These are phyloP conservation scores for Astrephomene gubernaculifera DNA, from an alignment of 139 green algal species.

Conservation along the genomic window DNA sequence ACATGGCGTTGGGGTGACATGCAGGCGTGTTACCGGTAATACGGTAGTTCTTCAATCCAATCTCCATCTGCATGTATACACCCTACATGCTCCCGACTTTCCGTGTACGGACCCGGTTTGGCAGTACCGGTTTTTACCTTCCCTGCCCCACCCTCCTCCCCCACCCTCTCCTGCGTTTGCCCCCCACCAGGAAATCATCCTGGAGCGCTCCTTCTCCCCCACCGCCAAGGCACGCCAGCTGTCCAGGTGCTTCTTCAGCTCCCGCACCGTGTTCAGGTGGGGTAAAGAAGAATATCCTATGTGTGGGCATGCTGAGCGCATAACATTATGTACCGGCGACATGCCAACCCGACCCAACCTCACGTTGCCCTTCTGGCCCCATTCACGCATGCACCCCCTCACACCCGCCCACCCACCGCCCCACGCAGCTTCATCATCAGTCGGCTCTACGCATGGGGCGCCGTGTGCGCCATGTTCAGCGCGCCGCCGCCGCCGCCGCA, in stretches of 20 bases:
- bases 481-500: neutral
- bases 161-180: too few relatives aligned
- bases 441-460: slow-evolving; percentile 44
- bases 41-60: too few relatives aligned
- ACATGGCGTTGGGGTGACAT: too few relatives aligned
- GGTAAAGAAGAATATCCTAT: too few relatives aligned
- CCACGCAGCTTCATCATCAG: slow-evolving; percentile 26
- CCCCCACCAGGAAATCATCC: slow-evolving; percentile 14
- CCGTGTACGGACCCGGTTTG: too few relatives aligned
- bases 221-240: slow-evolving; percentile 27
- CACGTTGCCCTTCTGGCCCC: neutral
- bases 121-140: too few relatives aligned
- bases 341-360: neutral
- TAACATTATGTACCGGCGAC: too few relatives aligned
- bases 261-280: neutral
- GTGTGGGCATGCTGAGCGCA: too few relatives aligned
- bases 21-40: too few relatives aligned
- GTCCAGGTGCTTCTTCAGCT: slow-evolving; percentile 44
- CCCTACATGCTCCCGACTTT: too few relatives aligned
- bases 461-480: slow-evolving; percentile 20
- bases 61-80: too few relatives aligned
- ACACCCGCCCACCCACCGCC: neutral
- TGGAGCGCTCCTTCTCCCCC: slow-evolving; percentile 32
- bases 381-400: neutral
- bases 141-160: neutral